Evolutionary conservation across 495 filamentous ascomycete species (phyloP), one percentile per base, ranked within the genome.

Genomic region (Penicillium maclennaniae): DNA sequence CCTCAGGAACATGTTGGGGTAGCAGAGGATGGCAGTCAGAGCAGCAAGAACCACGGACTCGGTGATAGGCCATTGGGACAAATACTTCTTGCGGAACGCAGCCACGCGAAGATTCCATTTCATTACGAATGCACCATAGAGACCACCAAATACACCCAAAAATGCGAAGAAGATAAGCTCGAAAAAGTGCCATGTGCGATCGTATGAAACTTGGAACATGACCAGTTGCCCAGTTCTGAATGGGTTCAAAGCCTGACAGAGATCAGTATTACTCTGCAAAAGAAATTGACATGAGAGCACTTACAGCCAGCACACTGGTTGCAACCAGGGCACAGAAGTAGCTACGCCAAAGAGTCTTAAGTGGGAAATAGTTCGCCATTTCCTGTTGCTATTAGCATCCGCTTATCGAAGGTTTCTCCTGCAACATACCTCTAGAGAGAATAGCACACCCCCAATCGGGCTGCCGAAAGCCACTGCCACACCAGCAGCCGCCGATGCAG

Each of bases 151-250:
- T 17, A 96, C 78, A 19, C 93, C 93, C 42, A 98, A 79, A 41
- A 95, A 79, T 46, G 95, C 83, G 66, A 93, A 98, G 66, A 97
- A 97, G 15, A 96, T 72, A 0, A 95, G 76, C 68, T 98, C 93
- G 58, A 98, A 98, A 62, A 96, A 96, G 69, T 98, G 93, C 93
- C 93, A 98, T 4, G 85, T 85, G 17, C 95, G 87, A 70, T 98
- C 95, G 65, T 98, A 98, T 60, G 82, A 82, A 59, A 98, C 93
- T 64, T 96, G 90, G 72, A 98, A 98, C 93, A 98, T 98, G 80
- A 98, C 93, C 37, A 98, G 79, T 61, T 97, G 95, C n/a, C 93
- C 93, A 2, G 93, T 98, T 48, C 93, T 77, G 67, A 98, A 98
- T 28, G 93, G 93, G 61, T 98, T 98, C 88, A 98, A 95, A 34